Percentiles rank a stretch among this genome's conserved stretches.
Evolutionary conservation across 495 filamentous ascomycete genomes (phyloP).

Genomic region (Tuber calosporum): DNA sequence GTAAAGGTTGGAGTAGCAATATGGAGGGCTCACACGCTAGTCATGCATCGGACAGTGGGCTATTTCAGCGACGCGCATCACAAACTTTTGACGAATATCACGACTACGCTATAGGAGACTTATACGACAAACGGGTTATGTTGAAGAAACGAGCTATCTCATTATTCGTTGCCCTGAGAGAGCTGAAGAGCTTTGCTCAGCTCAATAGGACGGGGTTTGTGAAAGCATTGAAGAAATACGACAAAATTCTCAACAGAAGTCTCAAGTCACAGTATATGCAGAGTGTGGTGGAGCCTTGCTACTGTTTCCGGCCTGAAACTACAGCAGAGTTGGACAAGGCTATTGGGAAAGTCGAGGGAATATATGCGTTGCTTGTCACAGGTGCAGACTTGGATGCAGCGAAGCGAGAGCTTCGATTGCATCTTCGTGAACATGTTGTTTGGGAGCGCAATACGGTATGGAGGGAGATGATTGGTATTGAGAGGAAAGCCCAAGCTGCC

Average conservation of each 20-base stretch:
- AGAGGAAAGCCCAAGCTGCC: slow-evolving; percentile 90
- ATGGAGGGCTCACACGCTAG: slow-evolving; percentile 30
- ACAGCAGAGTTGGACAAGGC: slow-evolving; percentile 61
- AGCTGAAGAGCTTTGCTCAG: slow-evolving; percentile 91
- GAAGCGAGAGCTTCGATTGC: slow-evolving; percentile 75
- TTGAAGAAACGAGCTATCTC: slow-evolving; percentile 84
- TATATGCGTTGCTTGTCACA: slow-evolving; percentile 74
- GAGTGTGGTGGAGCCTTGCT: slow-evolving; percentile 60
- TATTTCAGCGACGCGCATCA: slow-evolving; percentile 26
- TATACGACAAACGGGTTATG: slow-evolving; percentile 75
- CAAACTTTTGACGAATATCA: slow-evolving; percentile 59
- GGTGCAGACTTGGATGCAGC: slow-evolving; percentile 67
- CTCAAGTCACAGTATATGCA: slow-evolving; percentile 69
- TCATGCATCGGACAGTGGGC: slow-evolving; percentile 13
- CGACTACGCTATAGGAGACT: slow-evolving; percentile 59
- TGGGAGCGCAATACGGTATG: slow-evolving; percentile 99
- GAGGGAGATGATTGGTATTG: slow-evolving; percentile 97
- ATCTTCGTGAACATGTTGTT: slow-evolving; percentile 92
- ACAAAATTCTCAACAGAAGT: slow-evolving; percentile 82
- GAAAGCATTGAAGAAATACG: slow-evolving; percentile 96
- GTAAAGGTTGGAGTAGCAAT: slow-evolving; percentile 25
- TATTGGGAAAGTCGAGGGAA: slow-evolving; percentile 63
- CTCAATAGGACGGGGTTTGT: slow-evolving; percentile 92
- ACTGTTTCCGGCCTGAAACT: slow-evolving; percentile 67
- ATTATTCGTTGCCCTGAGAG: slow-evolving; percentile 87